Evolutionary conservation across 257 asterid genomes (phyloP).

Genomic region (Forsythia viridissima): DNA sequence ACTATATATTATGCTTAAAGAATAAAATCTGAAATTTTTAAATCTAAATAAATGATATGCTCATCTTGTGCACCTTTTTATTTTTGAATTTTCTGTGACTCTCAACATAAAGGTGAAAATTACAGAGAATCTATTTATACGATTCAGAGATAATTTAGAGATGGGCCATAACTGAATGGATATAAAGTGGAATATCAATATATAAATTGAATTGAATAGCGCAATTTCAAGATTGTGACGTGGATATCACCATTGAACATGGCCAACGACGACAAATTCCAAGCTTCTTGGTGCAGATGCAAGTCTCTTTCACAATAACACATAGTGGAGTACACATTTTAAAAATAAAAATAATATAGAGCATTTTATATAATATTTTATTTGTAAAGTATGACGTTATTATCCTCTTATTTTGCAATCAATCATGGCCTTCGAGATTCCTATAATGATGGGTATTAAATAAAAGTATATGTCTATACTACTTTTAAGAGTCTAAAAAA

Average conservation of each 20-base stretch:
- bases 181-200: conserved; percentile 28
- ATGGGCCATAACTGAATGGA: conserved; percentile 15
- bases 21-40: too few species aligned
- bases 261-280: conserved; percentile 48
- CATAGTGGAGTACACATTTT: not conserved
- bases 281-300: conserved; percentile 56
- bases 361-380: not conserved
- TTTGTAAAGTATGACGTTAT: conserved; percentile 36
- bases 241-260: conserved; percentile 32
- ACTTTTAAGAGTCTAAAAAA: too few species aligned
- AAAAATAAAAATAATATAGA: not conserved
- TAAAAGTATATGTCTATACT: too few species aligned
- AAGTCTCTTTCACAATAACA: conserved; percentile 5
- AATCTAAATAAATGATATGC: too few species aligned
- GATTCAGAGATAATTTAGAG: not conserved
- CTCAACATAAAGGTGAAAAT: not conserved
- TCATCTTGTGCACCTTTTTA: not conserved
- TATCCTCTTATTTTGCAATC: conserved; percentile 12
- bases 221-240: conserved; percentile 28
- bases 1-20: too few species aligned
- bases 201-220: conserved; percentile 9
- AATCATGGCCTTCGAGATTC: conserved; percentile 33
- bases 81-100: not conserved
- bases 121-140: not conserved
- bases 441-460: conserved; percentile 15